phyloP scores from a whole-genome alignment of 2,329 filamentous ascomycete species.

The Apiospora malaysiana region DNA sequence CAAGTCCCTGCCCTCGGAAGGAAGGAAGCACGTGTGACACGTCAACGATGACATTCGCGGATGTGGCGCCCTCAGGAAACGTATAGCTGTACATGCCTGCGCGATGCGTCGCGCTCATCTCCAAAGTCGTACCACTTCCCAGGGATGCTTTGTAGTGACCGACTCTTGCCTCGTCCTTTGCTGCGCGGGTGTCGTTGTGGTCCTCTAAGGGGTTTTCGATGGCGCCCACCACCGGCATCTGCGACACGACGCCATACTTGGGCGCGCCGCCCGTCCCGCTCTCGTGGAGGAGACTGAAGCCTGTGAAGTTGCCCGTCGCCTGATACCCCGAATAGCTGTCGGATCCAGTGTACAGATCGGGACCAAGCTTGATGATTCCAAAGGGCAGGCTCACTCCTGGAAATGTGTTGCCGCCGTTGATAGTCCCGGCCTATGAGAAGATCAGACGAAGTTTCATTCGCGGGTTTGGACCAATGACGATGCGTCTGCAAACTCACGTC shows the following conservation, averaged over 20 bases:
- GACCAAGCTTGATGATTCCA: constrained; percentile 57
- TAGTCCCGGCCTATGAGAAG: constrained; percentile 48
- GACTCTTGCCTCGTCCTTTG: constrained; percentile 57
- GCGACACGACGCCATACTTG: constrained; percentile 71
- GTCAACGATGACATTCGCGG: constrained; percentile 63
- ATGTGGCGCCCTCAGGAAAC: constrained; percentile 51
- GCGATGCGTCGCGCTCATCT: constrained; percentile 61
- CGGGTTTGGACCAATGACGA: neutral
- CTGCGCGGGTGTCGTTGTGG: constrained; percentile 59
- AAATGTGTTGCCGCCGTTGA: constrained; percentile 55
- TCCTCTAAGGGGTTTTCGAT: constrained; percentile 61
- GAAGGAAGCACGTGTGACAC: constrained; percentile 71
- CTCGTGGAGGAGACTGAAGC: constrained; percentile 69
- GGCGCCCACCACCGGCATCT: constrained; percentile 59
- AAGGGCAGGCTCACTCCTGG: constrained; percentile 54
- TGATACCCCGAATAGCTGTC: constrained; percentile 62
- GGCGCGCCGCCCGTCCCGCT: constrained; percentile 70
- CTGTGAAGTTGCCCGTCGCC: constrained; percentile 58
- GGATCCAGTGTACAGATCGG: constrained; percentile 53
- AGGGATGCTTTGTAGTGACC: constrained; percentile 67
- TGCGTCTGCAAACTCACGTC: constrained; percentile 29
- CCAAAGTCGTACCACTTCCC: constrained; percentile 59
- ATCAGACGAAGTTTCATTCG: constrained; percentile 22
- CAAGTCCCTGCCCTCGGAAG: constrained; percentile 63
- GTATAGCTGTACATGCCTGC: constrained; percentile 66